Conservation (phyloP, 164 flowering plant species). For the Magnolia changhungtana region DNA sequence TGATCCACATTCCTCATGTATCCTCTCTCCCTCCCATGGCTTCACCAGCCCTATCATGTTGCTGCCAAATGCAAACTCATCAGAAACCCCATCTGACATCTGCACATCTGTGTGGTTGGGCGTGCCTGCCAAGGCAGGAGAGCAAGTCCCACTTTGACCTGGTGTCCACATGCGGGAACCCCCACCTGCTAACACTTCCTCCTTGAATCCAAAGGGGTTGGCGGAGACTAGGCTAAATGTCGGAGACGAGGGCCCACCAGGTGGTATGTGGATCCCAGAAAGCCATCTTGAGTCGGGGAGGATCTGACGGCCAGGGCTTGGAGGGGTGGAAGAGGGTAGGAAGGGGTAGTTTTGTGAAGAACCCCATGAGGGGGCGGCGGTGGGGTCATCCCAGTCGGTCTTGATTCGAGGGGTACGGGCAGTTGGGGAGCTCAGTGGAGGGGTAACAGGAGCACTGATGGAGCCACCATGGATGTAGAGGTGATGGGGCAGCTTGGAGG, state of each 20-base stretch:
- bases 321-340: slow-evolving; percentile 76
- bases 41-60: slow-evolving; percentile 61
- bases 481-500: slow-evolving; percentile 60
- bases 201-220: slow-evolving; percentile 19
- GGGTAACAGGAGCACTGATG: slow-evolving; percentile 93
- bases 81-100: slow-evolving; percentile 67
- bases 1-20: slow-evolving; percentile 83
- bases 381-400: slow-evolving; percentile 58
- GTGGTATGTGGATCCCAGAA: slow-evolving; percentile 23
- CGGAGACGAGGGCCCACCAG: slow-evolving; percentile 30
- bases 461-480: slow-evolving; percentile 71
- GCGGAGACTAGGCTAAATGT: slow-evolving; percentile 18
- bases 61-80: slow-evolving; percentile 92
- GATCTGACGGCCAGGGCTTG: slow-evolving; percentile 68
- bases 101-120: slow-evolving; percentile 71
- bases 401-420: slow-evolving; percentile 60
- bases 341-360: slow-evolving; percentile 37
- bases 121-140: slow-evolving; percentile 71
- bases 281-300: slow-evolving; percentile 76
- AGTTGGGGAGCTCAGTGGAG: slow-evolving; percentile 89
- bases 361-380: slow-evolving; percentile 36
- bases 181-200: slow-evolving; percentile 36
- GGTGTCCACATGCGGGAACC: slow-evolving; percentile 93
- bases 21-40: slow-evolving; percentile 98
- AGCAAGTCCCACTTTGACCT: slow-evolving; percentile 94